Base-by-base conservation (phyloP, 306 rosid genomes). In the Castanea sativa region DNA sequence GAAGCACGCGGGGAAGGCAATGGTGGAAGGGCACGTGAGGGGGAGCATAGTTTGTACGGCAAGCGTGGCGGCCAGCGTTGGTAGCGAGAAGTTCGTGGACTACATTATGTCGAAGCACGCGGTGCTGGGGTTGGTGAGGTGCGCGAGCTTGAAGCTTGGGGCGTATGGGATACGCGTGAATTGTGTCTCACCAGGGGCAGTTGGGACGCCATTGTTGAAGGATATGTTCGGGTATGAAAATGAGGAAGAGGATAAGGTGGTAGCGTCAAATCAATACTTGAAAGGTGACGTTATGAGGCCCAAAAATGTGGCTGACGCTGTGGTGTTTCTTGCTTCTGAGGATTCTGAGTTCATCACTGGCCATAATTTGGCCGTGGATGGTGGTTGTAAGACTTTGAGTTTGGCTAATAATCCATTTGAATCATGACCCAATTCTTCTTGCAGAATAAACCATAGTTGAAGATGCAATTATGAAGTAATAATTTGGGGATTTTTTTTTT, bases 61-160 rank as follows among this genome's bases (percentile, higher is more conserved):
- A 1, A 88, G 94, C 41, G 25, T 51, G 2, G 38, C 20, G 0
- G 92, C 68, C 0, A 80, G 76, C 43, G 3, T 5, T 0, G 71
- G 43, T 30, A 41, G 2, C 0, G 5, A 15, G 18, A 15, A 1
- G 3, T 0, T 0, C 0, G 86, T 84, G 0, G 88, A 90, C 49
- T 90, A 90, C 81, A 3, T 13, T 7, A 83, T 86, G 86, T 79
- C 89, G 20, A 90, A 90, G 86, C 90, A 90, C 9, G 89, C 87
- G 1, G 84, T 90, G 73, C 5, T 86, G 12, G 92, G 92, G 43
- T 38, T 38, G 43, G 43, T 38, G 43, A 38, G 43, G 43, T 38
- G 43, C 43, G 10, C 43, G 2, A 38, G 11, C 43, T 38, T 38
- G 43, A 38, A 38, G 43, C 43, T 38, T 38, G 43, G 43, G 11